Percentiles rank a stretch among this genome's conserved stretches.
These are phyloP conservation scores for Microascus cirrosus DNA, from an alignment of 2,329 filamentous ascomycete genomes.

Conservation along the genomic window DNA sequence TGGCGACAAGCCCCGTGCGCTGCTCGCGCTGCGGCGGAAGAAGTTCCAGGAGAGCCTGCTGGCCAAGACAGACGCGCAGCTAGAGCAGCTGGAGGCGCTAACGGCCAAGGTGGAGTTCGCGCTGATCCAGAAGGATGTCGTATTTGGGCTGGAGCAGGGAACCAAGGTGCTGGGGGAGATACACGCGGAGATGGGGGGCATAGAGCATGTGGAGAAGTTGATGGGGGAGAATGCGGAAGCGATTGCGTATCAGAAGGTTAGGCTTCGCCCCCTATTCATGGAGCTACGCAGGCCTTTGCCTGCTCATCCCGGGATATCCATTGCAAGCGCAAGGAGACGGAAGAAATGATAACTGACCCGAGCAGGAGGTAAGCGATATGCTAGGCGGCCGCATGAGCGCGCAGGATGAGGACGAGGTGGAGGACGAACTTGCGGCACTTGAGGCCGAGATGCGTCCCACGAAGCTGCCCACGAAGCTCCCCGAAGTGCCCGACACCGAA, in stretches of 20 bases:
- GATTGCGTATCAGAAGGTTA: constrained; percentile 77
- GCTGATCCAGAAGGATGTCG: constrained; percentile 88
- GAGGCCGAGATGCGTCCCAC: constrained; percentile 32
- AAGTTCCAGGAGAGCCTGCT: constrained; percentile 94
- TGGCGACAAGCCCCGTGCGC: constrained; percentile 69
- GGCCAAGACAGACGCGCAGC: constrained; percentile 79
- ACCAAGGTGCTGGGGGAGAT: constrained; percentile 85
- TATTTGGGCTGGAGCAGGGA: constrained; percentile 87
- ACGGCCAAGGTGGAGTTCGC: constrained; percentile 90
- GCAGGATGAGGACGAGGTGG: constrained; percentile 94
- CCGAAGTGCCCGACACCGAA: neutral
- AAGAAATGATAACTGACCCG: neutral
- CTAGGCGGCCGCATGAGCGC: constrained; percentile 80
- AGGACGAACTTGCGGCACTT: constrained; percentile 82
- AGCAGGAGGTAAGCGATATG: constrained; percentile 82
- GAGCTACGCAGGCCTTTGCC: neutral
- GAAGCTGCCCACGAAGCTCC: neutral
- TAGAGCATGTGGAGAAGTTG: constrained; percentile 89
- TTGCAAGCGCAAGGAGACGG: neutral
- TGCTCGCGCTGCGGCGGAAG: constrained; percentile 83
- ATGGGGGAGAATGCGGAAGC: constrained; percentile 89
- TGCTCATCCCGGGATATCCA: neutral
- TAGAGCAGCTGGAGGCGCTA: constrained; percentile 86
- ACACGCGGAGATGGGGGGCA: constrained; percentile 87
- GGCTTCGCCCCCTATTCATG: constrained; percentile 11